Evolutionary conservation across 768 basidiomycete genomes (phyloP).

Genomic region (Cubamyces lactineus): DNA sequence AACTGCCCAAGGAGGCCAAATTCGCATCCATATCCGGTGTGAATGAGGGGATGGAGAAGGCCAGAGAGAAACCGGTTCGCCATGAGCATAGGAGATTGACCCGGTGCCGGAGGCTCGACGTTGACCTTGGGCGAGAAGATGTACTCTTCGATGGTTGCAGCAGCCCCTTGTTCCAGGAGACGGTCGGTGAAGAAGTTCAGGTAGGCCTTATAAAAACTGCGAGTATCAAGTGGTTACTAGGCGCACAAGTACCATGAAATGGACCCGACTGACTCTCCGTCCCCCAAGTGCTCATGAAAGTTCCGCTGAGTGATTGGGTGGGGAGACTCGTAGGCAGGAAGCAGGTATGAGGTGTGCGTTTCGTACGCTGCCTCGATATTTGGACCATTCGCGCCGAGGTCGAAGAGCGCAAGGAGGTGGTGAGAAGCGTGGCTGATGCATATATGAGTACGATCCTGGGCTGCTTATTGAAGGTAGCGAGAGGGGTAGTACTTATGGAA

Average conservation of each 20-base stretch:
- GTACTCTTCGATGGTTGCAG: constrained; percentile 55
- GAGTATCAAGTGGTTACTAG: too few relatives aligned
- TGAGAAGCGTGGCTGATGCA: constrained; percentile 56
- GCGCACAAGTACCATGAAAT: too few relatives aligned
- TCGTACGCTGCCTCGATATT: constrained; percentile 46
- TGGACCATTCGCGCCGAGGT: constrained; percentile 52
- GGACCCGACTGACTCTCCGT: constrained; percentile 40
- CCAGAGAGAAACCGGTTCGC: constrained; percentile 56
- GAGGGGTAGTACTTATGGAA: constrained; percentile 39
- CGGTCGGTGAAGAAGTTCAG: constrained; percentile 52
- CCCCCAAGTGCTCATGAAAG: constrained; percentile 57
- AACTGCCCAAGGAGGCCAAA: constrained; percentile 59
- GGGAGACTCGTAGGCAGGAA: constrained; percentile 45
- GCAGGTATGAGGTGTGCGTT: constrained; percentile 40
- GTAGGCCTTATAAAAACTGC: constrained; percentile 54
- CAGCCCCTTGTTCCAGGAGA: constrained; percentile 46
- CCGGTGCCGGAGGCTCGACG: constrained; percentile 18
- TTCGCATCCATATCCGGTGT: constrained; percentile 62
- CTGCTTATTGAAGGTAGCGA: neutral
- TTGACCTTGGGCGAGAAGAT: constrained; percentile 48
- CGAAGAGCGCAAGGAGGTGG: constrained; percentile 58
- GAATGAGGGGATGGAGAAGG: constrained; percentile 64
- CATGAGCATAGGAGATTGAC: constrained; percentile 51
- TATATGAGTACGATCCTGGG: neutral
- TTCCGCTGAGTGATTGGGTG: constrained; percentile 48